phyloP scores from a whole-genome alignment of 345 rosid genomes.

The Eucalyptus albens region DNA sequence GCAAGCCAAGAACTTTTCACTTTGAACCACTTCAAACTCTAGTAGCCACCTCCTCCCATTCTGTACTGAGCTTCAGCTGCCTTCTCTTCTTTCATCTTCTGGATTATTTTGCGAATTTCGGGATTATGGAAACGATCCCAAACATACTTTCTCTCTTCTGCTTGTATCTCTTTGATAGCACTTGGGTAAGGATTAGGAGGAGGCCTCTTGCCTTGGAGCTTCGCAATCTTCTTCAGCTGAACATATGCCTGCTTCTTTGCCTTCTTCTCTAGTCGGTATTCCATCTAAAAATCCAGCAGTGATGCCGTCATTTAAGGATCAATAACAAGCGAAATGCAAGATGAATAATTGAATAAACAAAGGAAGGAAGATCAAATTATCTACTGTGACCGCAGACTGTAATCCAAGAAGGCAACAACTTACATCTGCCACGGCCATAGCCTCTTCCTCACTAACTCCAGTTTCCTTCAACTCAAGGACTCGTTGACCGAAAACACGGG shows the following conservation, averaged over 20 bases:
- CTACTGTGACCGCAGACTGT: not conserved
- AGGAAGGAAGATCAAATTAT: not conserved
- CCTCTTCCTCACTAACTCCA: slow-evolving; percentile 67
- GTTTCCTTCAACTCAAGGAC: slow-evolving; percentile 69
- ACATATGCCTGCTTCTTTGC: slow-evolving; percentile 60
- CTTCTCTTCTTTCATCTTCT: slow-evolving; percentile 56
- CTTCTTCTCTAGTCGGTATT: slow-evolving; percentile 38
- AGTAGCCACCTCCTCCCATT: slow-evolving; percentile 31
- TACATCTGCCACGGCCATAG: slow-evolving; percentile 75
- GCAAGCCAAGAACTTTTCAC: not conserved
- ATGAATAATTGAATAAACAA: not conserved
- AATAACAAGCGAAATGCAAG: not conserved
- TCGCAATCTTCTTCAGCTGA: slow-evolving; percentile 52
- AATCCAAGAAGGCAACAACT: not conserved
- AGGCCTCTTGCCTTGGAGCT: slow-evolving; percentile 50
- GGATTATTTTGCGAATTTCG: slow-evolving; percentile 21
- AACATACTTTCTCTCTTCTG: slow-evolving; percentile 32
- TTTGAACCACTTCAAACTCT: not conserved
- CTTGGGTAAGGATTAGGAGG: slow-evolving; percentile 79
- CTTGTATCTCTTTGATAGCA: slow-evolving; percentile 52
- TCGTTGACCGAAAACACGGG: slow-evolving; percentile 60
- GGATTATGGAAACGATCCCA: slow-evolving; percentile 42
- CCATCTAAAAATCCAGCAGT: slow-evolving; percentile 32
- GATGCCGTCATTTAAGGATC: not conserved
- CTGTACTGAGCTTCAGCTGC: slow-evolving; percentile 16